Evolutionary conservation across 2,329 filamentous ascomycete species (phyloP).

Genomic region (Fusarium graminum): DNA sequence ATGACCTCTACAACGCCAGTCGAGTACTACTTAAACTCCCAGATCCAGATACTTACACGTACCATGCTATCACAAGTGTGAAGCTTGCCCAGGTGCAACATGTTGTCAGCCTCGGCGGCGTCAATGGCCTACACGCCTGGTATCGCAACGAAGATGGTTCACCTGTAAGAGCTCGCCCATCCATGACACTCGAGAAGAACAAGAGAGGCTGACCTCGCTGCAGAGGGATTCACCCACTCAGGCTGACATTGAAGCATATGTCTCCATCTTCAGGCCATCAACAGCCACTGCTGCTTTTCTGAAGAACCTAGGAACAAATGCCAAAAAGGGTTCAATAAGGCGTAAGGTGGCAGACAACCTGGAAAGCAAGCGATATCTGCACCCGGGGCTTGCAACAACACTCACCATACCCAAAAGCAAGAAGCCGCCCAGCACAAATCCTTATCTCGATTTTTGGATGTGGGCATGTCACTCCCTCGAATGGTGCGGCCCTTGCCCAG

Average conservation of each 20-base stretch:
- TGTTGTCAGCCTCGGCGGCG: conserved; percentile 58
- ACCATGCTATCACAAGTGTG: conserved; percentile 65
- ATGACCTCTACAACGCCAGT: conserved; percentile 62
- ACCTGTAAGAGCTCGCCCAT: conserved; percentile 47
- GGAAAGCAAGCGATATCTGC: conserved; percentile 63
- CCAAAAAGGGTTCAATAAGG: conserved; percentile 72
- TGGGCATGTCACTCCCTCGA: conserved; percentile 74
- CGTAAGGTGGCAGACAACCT: conserved; percentile 69
- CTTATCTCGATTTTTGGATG: conserved; percentile 75
- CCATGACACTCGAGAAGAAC: conserved; percentile 3
- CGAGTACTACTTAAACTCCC: conserved; percentile 60
- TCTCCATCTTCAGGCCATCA: conserved; percentile 72
- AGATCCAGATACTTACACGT: conserved; percentile 61
- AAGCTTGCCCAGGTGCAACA: conserved; percentile 63
- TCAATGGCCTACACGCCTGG: conserved; percentile 64
- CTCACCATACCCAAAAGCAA: conserved; percentile 63
- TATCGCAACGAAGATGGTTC: conserved; percentile 58
- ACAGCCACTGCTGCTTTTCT: conserved; percentile 72
- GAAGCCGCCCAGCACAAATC: conserved; percentile 66
- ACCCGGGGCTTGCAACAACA: conserved; percentile 56
- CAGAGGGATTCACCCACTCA: conserved; percentile 63
- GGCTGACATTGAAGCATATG: conserved; percentile 75
- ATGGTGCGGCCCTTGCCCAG: conserved; percentile 71
- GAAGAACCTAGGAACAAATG: conserved; percentile 73
- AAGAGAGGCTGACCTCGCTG: conserved; percentile 26